phyloP scores from a whole-genome alignment of 495 filamentous ascomycete species.

The Hypoxylon lienhwacheense region DNA sequence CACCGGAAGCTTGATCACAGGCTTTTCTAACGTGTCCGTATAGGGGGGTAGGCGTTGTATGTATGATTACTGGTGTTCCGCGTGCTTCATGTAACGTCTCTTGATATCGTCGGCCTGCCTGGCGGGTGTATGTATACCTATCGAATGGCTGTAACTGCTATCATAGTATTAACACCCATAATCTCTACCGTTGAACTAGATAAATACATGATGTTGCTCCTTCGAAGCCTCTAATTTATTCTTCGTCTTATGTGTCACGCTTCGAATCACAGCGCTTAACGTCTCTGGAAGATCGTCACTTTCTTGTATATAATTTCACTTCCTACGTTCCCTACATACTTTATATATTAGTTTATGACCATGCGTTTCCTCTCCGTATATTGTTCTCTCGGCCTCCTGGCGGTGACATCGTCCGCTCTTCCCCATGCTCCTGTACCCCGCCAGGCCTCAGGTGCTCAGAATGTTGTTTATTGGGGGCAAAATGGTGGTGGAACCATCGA shows the following conservation, averaged over 20 bases:
- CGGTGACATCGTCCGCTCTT: constrained; percentile 34
- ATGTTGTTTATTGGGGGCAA: constrained; percentile 52
- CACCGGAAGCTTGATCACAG: constrained; percentile 16
- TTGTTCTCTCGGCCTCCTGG: constrained; percentile 37
- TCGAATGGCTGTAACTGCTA: too few species aligned
- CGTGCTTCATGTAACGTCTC: constrained; percentile 39
- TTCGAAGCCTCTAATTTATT: constrained; percentile 10
- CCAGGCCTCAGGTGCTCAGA: constrained; percentile 34
- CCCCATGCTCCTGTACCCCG: constrained; percentile 36
- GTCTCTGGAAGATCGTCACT: constrained; percentile 21
- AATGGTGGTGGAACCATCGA: constrained; percentile 46
- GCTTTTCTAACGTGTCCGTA: constrained; percentile 1
- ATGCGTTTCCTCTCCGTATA: constrained; percentile 40
- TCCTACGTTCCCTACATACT: constrained; percentile 28
- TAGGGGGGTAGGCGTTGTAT: too few species aligned
- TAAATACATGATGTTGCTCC: constrained; percentile 26
- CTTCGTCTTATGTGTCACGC: constrained; percentile 13
- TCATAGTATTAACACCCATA: too few species aligned
- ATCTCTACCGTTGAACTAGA: background rate
- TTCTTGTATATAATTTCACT: constrained; percentile 34
- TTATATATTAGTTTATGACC: constrained; percentile 17
- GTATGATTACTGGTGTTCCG: constrained; percentile 17
- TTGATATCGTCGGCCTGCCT: constrained; percentile 19
- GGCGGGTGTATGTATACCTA: background rate
- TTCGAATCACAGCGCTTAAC: constrained; percentile 1